A percentile compares a stretch with the other conserved stretches of the same genome.
Evolutionary conservation across 139 green algal species (phyloP).

Genomic region (Chlamydomonas sp.): DNA sequence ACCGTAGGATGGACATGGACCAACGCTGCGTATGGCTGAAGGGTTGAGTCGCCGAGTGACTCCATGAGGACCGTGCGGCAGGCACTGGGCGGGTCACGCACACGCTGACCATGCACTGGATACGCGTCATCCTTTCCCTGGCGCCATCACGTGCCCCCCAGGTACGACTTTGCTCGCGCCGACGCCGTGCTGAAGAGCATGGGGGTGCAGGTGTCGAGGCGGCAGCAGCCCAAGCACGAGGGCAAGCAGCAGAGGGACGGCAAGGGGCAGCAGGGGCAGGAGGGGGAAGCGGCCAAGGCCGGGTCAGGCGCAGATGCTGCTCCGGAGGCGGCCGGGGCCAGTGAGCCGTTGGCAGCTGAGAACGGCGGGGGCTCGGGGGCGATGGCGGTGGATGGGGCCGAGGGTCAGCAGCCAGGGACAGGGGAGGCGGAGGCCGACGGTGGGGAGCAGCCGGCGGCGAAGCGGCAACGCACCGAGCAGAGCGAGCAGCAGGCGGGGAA

Average conservation of each 20-base stretch:
- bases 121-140: not conserved
- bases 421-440: not conserved
- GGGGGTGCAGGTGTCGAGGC: slow-evolving; percentile 55
- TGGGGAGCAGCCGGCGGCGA: not conserved
- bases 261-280: not conserved
- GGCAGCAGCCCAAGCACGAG: slow-evolving; percentile 28
- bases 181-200: slow-evolving; percentile 70
- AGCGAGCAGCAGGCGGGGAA: not conserved
- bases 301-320: not conserved
- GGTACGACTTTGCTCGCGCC: slow-evolving; percentile 74
- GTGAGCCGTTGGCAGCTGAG: not conserved
- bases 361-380: not conserved
- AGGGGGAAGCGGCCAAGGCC: not conserved
- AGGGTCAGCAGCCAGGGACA: not conserved
- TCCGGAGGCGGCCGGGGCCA: not conserved
- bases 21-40: not conserved
- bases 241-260: not conserved
- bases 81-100: too few relatives aligned
- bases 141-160: slow-evolving; percentile 22
- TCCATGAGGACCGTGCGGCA: not conserved
- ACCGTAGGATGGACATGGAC: not conserved
- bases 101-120: too few relatives aligned
- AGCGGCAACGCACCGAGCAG: slow-evolving; percentile 10
- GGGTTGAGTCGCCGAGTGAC: not conserved
- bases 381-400: not conserved